Evolutionary conservation across 768 basidiomycete species (phyloP), one percentile per base, ranked within the genome.

Genomic region (Fibroporia radiculosa): DNA sequence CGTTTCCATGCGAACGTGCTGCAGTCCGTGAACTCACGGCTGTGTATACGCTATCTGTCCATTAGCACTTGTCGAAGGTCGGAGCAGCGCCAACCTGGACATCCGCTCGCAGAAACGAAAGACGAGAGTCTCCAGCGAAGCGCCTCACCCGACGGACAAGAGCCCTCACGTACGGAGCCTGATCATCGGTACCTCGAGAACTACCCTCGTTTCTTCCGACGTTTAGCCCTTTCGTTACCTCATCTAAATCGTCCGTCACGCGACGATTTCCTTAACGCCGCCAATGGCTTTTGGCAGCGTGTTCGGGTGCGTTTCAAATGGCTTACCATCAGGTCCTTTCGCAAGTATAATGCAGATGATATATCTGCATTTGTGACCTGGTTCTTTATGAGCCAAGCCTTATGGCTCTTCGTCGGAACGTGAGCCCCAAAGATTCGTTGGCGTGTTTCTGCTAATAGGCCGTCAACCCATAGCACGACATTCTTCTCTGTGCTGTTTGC

Each of bases 331-430:
- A 75, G 89, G 50, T 91, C 89, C 3, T 99, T 96, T 67, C 79
- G 95, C 37, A 83, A 79, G 57, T 99, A 93, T 66, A 93, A 96
- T 54, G 84, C 89, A 40, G 96, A 99, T 62, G 96, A 99, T 61
- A 87, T 95, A 44, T 93, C 91, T 32, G 95, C 93, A 1, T 97
- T 99, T 65, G 66, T 95, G 26, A 93, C 89, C 42, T 93, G 92
- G 88, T 92, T 96, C 53, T 67, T 99, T 40, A 82, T 97, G 72
- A 93, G 93, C 57, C 93, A 97, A 57, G 89, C 92, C 1, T 65
- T 95, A 3, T 98, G 96, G 95, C 86, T 99, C 49, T 66, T 98
- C 40, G 73, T 99, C 39, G 93, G 93, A 65, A 98, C 91, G 83
- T 90, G 58, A 65, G 87, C 73, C 16, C 5, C 6, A 3, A n/a